Base-by-base conservation (phyloP, 768 basidiomycete species). In the Lentinula lateritia region DNA sequence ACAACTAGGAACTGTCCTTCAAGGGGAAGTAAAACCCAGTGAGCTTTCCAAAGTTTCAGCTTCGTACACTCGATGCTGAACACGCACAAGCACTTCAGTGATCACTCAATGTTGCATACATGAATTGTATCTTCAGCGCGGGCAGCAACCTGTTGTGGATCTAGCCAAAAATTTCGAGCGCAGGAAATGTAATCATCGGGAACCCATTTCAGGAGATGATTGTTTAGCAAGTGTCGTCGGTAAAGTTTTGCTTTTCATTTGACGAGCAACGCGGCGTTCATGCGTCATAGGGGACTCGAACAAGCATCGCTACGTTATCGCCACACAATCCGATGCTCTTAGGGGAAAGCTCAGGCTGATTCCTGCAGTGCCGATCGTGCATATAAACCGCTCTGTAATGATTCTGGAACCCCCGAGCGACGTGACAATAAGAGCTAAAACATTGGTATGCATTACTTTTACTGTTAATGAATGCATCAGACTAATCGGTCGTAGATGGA, bases 101-200 rank as follows among this genome's bases (percentile, higher is more conserved):
- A 98, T 99, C 72, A 98, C 97, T 0, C 96, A 98, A 71, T 99
- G 97, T 73, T 96, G 89, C 70, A 94, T 99, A 45, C 88, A 95
- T 66, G 92, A 93, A 70, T 81, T 99, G 2, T 98, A 99, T 75
- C 81, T 93, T 2, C 95, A 93, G 12, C 85, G 82, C 62, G 69
- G 79, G 1, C 82, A 83, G 35, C 95, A 98, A 69, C 75, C 83
- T 0, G 84, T 88, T 0, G 88, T 93, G 0, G 92, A 97, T 70
- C 80, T 97, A 46, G 96, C 97, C 1, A 98, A 98, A 75, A 83
- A 80, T 0, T 98, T 97, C 66, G 96, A 98, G 75, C 82, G 96
- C 61, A 73, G 97, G 65, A 93, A 90, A 74, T 99, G 97, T 72
- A 98, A 98, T 71, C 97, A 99, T 71, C 81, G 87, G 63, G 90